These are phyloP conservation scores for Cladosporium sp. DNA, from an alignment of 2,329 filamentous ascomycete genomes.

Conservation along the genomic window DNA sequence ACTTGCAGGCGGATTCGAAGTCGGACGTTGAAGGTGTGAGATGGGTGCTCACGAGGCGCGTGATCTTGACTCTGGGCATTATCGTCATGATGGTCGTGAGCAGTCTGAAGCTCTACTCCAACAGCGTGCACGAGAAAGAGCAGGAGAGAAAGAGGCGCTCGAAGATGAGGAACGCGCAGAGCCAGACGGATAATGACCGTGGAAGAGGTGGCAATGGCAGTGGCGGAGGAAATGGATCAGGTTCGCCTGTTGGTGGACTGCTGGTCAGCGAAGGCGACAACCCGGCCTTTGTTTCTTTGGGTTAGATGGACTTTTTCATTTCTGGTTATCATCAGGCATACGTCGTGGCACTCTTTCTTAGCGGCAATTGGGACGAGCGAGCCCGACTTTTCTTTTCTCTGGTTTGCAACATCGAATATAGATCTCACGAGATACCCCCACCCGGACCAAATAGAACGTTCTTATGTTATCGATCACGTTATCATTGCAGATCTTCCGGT, in stretches of 20 bases:
- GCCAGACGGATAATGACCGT: constrained; percentile 30
- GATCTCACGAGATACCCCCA: constrained; percentile 11
- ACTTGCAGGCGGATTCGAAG: constrained; percentile 84
- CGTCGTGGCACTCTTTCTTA: background rate
- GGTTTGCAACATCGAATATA: background rate
- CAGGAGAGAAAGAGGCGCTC: constrained; percentile 43
- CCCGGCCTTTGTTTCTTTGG: constrained; percentile 37
- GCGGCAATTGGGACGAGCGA: background rate
- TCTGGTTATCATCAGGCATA: background rate
- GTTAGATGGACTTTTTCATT: constrained; percentile 22
- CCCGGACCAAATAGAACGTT: background rate
- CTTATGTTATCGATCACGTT: background rate
- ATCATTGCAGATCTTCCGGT: background rate
- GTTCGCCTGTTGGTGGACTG: constrained; percentile 26
- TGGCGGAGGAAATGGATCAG: constrained; percentile 16
- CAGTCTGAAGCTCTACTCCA: constrained; percentile 44
- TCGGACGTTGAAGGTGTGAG: constrained; percentile 88
- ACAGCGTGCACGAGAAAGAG: constrained; percentile 43
- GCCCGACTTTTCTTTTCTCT: background rate
- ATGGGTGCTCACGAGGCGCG: constrained; percentile 76
- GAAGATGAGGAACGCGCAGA: constrained; percentile 31
- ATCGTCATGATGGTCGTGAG: constrained; percentile 50
- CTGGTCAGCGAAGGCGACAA: constrained; percentile 38
- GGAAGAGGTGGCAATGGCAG: constrained; percentile 21
- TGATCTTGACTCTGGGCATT: constrained; percentile 59